Conservation (phyloP, 192 early-diverging fungal species). For the Coemansia sp. region DNA sequence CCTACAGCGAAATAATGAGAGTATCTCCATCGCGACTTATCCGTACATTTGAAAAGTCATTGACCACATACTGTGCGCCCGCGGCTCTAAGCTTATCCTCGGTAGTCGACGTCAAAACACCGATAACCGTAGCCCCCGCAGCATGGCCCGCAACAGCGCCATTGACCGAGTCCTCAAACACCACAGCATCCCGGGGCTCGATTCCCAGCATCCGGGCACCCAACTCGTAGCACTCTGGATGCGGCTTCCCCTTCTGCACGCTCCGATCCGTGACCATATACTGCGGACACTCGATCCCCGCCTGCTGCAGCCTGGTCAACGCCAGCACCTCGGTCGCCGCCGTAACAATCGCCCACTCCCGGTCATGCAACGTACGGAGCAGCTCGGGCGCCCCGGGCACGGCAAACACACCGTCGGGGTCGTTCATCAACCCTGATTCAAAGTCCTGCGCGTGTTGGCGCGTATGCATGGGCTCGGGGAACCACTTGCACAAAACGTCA, state of each 20-base stretch:
- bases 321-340: constrained; percentile 26
- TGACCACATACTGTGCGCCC: constrained; percentile 28
- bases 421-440: constrained; percentile 15
- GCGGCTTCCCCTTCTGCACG: constrained; percentile 21
- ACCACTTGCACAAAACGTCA: constrained; percentile 26
- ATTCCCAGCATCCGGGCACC: constrained; percentile 18
- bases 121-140: constrained; percentile 30
- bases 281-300: constrained; percentile 13
- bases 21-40: constrained; percentile 8
- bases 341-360: constrained; percentile 41
- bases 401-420: constrained; percentile 18
- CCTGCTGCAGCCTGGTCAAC: constrained; percentile 15
- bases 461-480: constrained; percentile 21
- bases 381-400: constrained; percentile 30
- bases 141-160: constrained; percentile 31
- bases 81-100: constrained; percentile 7
- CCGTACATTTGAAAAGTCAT: constrained; percentile 12
- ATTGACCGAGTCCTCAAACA: constrained; percentile 41
- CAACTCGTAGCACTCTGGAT: constrained; percentile 23
- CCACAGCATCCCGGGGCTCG: constrained; percentile 12
- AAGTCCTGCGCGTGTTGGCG: constrained; percentile 9
- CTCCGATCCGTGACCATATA: constrained; percentile 20
- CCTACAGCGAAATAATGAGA: neutral
- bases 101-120: constrained; percentile 23
- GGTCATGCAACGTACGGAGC: neutral